Base-by-base conservation (phyloP, 352 stramenopile genomes). In the Hyaloperonospora arabidopsidis region DNA sequence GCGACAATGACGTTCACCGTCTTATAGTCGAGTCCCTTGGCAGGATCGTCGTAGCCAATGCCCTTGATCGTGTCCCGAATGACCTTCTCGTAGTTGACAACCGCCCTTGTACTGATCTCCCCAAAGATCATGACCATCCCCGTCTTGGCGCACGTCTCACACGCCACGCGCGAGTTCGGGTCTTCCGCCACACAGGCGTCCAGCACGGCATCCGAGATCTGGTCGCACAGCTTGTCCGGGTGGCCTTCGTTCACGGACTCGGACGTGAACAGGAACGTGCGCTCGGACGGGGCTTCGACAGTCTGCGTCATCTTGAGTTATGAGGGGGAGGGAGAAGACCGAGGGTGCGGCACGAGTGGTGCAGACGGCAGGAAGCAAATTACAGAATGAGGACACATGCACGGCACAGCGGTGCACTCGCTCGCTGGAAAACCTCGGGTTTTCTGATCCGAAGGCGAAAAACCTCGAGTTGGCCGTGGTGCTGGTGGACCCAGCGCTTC, bases 51-150 rank as follows among this genome's bases (percentile, higher is more conserved):
- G 79, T 99, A 99, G 45, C 97, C 97, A 53, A 99, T 99, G 67
- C 98, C 89, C 75, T 98, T 98, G 72, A 99, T 96, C 8, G 96
- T 97, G 67, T 98, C 95, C 51, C 97, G 96, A 61, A 99, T 98
- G 41, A 97, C 86, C 76, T 98, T 95, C 76, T 99, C 97, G 83
- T 98, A 99, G 79, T 99, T 98, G 41, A 99, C 95, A 40, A 95
- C 97, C 49, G 96, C 95, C 65, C 96, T 97, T 51, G 96, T 99
- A 59, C 95, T 98, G 74, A 99, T 99, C 85, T 99, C 97, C 56
- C 97, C 97, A 68, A 99, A 98, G 67, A 99, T 98, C 95, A 99
- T 99, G 59, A 99, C 95, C 87, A 99, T 98, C 68, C 95, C 96
- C 2, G 96, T 99, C 86, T 99, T 99, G 64, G 91, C 96, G 77